Conservation (phyloP, 1,139 yeast species). For the Debaryomyces nepalensis region DNA sequence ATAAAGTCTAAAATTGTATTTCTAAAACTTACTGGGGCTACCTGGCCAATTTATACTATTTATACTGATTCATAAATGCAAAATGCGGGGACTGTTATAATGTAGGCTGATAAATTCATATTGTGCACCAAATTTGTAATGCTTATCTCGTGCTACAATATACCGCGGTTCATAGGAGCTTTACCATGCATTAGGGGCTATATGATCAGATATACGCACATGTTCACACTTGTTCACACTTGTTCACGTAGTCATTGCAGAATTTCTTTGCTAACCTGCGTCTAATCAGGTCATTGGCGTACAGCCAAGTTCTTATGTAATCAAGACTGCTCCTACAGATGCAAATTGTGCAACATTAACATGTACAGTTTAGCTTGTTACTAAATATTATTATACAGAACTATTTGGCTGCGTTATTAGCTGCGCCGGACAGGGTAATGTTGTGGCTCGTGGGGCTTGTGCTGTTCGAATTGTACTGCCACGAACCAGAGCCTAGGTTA, state of each 20-base stretch:
- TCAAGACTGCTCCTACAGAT: too few relatives aligned
- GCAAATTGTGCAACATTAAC: background rate
- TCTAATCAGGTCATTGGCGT: too few relatives aligned
- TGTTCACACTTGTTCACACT: too few relatives aligned
- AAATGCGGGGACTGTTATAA: conserved; percentile 7
- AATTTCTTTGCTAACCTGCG: too few relatives aligned
- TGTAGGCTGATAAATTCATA: background rate
- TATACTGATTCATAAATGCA: conserved; percentile 1
- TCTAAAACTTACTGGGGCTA: too few relatives aligned
- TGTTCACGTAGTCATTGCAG: too few relatives aligned
- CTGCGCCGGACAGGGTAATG: background rate
- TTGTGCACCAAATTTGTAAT: conserved; percentile 1
- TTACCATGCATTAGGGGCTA: background rate
- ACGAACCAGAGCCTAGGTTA: background rate
- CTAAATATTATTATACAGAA: conserved; percentile 4
- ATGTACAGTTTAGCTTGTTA: background rate
- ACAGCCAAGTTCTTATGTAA: too few relatives aligned
- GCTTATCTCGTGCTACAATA: conserved; percentile 4
- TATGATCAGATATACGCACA: conserved; percentile 1
- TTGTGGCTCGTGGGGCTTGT: conserved; percentile 3
- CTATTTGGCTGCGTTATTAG: conserved; percentile 1
- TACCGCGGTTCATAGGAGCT: background rate
- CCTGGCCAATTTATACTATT: too few relatives aligned
- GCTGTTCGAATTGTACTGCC: conserved; percentile 2
- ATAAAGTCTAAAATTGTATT: background rate